phyloP scores from a whole-genome alignment of 2,329 filamentous ascomycete genomes.

The Neonectria neomacrospora region DNA sequence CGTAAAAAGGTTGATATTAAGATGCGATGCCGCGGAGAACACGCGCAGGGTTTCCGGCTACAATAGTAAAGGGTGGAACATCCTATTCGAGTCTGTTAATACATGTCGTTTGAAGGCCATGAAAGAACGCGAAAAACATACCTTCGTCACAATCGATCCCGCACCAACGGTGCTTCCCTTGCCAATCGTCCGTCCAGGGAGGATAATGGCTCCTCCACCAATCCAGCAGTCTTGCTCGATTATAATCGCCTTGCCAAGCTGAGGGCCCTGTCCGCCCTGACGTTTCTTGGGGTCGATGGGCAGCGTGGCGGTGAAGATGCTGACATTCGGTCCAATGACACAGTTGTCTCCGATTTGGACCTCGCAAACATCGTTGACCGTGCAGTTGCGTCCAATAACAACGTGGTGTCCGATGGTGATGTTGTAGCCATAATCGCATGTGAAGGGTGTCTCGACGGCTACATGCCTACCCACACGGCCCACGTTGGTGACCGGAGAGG shows the following conservation, averaged over 20 bases:
- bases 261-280: slow-evolving; percentile 77
- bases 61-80: slow-evolving; percentile 75
- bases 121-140: slow-evolving; percentile 45
- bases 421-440: slow-evolving; percentile 96
- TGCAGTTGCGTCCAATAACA: slow-evolving; percentile 83
- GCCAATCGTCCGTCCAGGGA: slow-evolving; percentile 84
- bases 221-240: slow-evolving; percentile 91
- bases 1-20: slow-evolving; percentile 35
- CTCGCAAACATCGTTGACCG: slow-evolving; percentile 85
- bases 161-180: slow-evolving; percentile 83
- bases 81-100: slow-evolving; percentile 54
- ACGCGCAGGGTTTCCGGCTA: slow-evolving; percentile 75
- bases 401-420: slow-evolving; percentile 88
- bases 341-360: slow-evolving; percentile 84
- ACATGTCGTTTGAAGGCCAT: not conserved
- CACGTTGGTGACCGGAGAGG: slow-evolving; percentile 62
- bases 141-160: slow-evolving; percentile 86
- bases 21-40: slow-evolving; percentile 58
- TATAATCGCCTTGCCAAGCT: slow-evolving; percentile 75
- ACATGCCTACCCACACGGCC: slow-evolving; percentile 79
- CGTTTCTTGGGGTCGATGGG: slow-evolving; percentile 78
- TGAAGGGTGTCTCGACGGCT: slow-evolving; percentile 87
- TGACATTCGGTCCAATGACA: slow-evolving; percentile 85
- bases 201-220: slow-evolving; percentile 78
- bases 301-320: slow-evolving; percentile 80